Conservation (phyloP, 352 stramenopile genomes). For the Phytophthora cactorum region DNA sequence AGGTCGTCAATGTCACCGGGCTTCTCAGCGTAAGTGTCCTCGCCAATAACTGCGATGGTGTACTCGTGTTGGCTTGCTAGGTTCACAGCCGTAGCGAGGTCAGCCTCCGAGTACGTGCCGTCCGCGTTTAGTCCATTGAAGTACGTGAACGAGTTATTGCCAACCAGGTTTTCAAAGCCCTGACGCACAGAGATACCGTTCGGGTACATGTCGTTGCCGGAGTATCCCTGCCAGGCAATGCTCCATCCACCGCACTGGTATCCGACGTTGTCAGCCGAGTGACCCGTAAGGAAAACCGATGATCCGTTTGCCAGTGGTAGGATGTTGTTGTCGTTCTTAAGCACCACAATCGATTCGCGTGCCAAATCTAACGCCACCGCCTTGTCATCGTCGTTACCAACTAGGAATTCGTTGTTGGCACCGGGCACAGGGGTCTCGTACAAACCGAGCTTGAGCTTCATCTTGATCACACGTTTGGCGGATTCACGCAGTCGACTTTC, state of each 20-base stretch:
- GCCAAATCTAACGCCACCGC: slow-evolving; percentile 61
- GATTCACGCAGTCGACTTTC: slow-evolving; percentile 57
- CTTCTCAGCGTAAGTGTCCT: slow-evolving; percentile 85
- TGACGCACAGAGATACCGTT: slow-evolving; percentile 64
- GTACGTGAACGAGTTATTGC: slow-evolving; percentile 44
- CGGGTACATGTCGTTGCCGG: slow-evolving; percentile 64
- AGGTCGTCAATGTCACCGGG: slow-evolving; percentile 86
- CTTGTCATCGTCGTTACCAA: slow-evolving; percentile 58
- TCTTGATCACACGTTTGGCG: slow-evolving; percentile 66
- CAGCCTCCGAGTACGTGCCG: slow-evolving; percentile 46
- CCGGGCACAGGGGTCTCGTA: slow-evolving; percentile 70
- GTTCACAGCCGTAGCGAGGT: slow-evolving; percentile 60
- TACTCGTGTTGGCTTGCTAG: slow-evolving; percentile 58
- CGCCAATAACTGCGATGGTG: slow-evolving; percentile 82
- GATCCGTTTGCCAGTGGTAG: slow-evolving; percentile 50
- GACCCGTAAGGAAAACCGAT: slow-evolving; percentile 72
- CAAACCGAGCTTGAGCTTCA: slow-evolving; percentile 79
- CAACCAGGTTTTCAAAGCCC: slow-evolving; percentile 44
- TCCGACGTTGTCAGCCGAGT: slow-evolving; percentile 66
- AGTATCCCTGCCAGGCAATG: slow-evolving; percentile 85
- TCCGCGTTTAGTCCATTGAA: slow-evolving; percentile 63
- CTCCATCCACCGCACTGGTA: slow-evolving; percentile 83
- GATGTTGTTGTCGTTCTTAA: slow-evolving; percentile 72
- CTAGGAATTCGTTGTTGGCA: slow-evolving; percentile 35
- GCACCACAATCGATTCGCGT: slow-evolving; percentile 78